Percentiles rank a stretch among this genome's conserved stretches.
These are phyloP conservation scores for Phyllosticta citriasiana DNA, from an alignment of 2,329 filamentous ascomycete genomes.

Conservation along the genomic window DNA sequence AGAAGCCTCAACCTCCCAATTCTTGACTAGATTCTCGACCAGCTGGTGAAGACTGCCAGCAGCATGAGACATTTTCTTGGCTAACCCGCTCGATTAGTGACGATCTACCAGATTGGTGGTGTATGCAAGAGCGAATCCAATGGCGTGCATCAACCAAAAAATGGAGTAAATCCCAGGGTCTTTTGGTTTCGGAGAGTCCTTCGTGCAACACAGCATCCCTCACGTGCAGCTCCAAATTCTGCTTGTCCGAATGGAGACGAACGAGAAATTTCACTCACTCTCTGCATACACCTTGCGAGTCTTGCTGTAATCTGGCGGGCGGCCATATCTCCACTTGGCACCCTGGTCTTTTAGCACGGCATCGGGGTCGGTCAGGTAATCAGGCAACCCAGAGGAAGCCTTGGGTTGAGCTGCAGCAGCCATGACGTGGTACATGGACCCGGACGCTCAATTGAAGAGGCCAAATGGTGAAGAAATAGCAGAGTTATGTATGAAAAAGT, in stretches of 20 bases:
- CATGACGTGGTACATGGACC: not conserved
- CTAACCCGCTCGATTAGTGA: slow-evolving; percentile 27
- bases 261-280: slow-evolving; percentile 36
- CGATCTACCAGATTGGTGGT: not conserved
- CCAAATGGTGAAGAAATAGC: too few species aligned
- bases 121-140: not conserved
- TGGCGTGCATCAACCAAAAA: not conserved
- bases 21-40: slow-evolving; percentile 62
- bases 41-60: slow-evolving; percentile 48
- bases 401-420: slow-evolving; percentile 17
- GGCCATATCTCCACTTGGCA: slow-evolving; percentile 51
- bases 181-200: not conserved
- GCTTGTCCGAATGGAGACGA: not conserved
- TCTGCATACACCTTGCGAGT: slow-evolving; percentile 50
- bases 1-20: slow-evolving; percentile 63
- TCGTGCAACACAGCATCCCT: not conserved
- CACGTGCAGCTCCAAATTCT: not conserved
- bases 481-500: not conserved
- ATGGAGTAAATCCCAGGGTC: not conserved
- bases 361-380: slow-evolving; percentile 50
- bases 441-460: not conserved
- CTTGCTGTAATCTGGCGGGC: slow-evolving; percentile 53
- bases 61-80: slow-evolving; percentile 46
- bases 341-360: slow-evolving; percentile 46
- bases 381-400: slow-evolving; percentile 34